Base-by-base conservation (phyloP, 2,329 filamentous ascomycete species). In the Rhynchosporium agropyri region DNA sequence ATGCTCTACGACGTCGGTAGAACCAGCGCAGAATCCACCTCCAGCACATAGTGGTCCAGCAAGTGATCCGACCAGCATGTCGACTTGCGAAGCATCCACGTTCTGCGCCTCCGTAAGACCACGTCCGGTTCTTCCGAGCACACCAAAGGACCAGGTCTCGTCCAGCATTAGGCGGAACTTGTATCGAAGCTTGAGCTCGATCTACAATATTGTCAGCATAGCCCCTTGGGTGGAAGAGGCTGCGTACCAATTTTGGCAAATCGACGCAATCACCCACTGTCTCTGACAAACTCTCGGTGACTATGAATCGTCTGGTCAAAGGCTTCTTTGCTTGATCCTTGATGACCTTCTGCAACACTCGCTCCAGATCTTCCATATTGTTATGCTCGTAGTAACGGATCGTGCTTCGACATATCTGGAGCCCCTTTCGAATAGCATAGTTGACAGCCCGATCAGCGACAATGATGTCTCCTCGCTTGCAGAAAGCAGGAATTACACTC, bases 111-210 rank as follows among this genome's bases (percentile, higher is more conserved):
- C 96, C 0, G 95, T 98, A 45, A 98, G 82, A 63, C 95, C 95
- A 58, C 92, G 89, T 26, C 95, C 96, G 31, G 92, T 97, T 65
- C 92, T 85, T 54, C 95, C 95, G 4, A 99, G 84, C 20, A 98
- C 90, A 64, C 94, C 96, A 75, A 98, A 99, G 0, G 93, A 97
- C 89, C 91, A 96, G 1, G 93, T 97, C 80, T 99, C 95, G 76
- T 99, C 95, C 43, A 99, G 87, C 68, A 98, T 96, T 62, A 99
- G 85, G 71, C 95, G 92, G 81, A 98, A 99, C 79, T 97, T 99
- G 84, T 98, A 97, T 76, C 90, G 91, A 70, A 93, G 87, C 78
- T 97, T 97, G 70, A 99, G 83, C 75, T 97, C 94, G 67, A 98
- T 83, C 89, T 91, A 3, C 15, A 55, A 20, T 12, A 49, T 45